Evolutionary conservation across 2,329 filamentous ascomycete genomes (phyloP).

Genomic region (Aspergillus versicolor): DNA sequence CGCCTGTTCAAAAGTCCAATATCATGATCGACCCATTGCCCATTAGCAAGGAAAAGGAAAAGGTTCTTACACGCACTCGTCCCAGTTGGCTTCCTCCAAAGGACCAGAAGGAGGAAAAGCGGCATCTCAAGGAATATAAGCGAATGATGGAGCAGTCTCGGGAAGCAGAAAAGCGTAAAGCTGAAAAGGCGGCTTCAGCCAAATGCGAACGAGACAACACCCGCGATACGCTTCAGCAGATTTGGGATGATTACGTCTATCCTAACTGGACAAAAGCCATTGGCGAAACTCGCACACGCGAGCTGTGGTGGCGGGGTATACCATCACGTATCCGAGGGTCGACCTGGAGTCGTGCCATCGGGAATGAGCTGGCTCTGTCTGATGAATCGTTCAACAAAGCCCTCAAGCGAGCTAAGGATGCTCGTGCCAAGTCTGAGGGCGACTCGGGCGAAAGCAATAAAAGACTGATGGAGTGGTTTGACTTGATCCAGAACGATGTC

Average conservation of each 20-base stretch:
- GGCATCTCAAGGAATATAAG: conserved; percentile 74
- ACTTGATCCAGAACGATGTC: conserved; percentile 54
- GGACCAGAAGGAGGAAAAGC: conserved; percentile 84
- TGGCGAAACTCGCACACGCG: conserved; percentile 54
- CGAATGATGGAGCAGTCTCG: conserved; percentile 64
- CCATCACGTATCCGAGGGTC: conserved; percentile 55
- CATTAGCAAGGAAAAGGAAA: conserved; percentile 66
- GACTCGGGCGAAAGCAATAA: conserved; percentile 45
- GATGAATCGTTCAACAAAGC: conserved; percentile 58
- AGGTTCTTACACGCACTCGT: conserved; percentile 63
- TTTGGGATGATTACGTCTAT: conserved; percentile 62
- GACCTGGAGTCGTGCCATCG: conserved; percentile 61
- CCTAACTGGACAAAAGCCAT: conserved; percentile 60
- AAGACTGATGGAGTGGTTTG: conserved; percentile 52
- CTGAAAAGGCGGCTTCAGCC: conserved; percentile 47
- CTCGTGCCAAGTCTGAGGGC: conserved; percentile 44
- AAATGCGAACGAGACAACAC: conserved; percentile 53
- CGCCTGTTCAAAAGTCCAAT: conserved; percentile 61
- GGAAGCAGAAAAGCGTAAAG: conserved; percentile 55
- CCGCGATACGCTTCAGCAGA: conserved; percentile 54
- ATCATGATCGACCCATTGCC: conserved; percentile 66
- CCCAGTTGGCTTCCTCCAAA: conserved; percentile 68
- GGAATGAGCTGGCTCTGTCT: conserved; percentile 60
- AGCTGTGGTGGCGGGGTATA: conserved; percentile 66
- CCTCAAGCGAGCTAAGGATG: conserved; percentile 53